Base-by-base conservation (phyloP, 1,139 yeast genomes). In the Hemisphaericaspora subhashii region DNA sequence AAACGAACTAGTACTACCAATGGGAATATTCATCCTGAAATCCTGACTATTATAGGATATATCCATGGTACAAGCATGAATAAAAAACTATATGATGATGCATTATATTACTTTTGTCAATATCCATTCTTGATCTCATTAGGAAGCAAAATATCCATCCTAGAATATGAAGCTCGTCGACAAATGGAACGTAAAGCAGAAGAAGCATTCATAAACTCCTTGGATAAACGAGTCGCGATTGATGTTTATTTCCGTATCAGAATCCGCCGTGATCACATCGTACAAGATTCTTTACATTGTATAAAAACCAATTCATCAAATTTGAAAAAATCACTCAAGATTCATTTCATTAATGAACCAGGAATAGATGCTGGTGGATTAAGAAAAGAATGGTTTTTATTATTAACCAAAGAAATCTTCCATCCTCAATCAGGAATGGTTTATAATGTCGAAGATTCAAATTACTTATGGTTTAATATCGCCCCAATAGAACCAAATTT, bases 331-430 rank as follows among this genome's bases (percentile, higher is more conserved):
- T 77, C 88, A 3, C 62, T 90, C 21, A 72, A 80, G 46, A 84
- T 92, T 10, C 90, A 86, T 51, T 92, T 92, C 58, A 60, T 83
- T 3, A 82, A 82, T 39, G 98, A 92, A 54, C 94, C 92, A 0
- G 98, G 98, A 0, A 74, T 90, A 16, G 98, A 92, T 65, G 97
- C 89, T 0, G 98, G 98, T 1, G 98, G 98, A 0, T 68, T 90
- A 44, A 79, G 83, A 48, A 90, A 89, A 55, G 98, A 92, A 55
- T 92, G 98, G 98, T 90, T 92, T 58, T 66, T 81, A 36, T 60
- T 89, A 23, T 64, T 92, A 31, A 81, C 86, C 1, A 76, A 78
- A 42, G 82, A 83, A 17, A 60, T 92, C 2, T 86, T 90, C 53
- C 76, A 74, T 52, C 84, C 89, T 0, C 66, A 67, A 35, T 75